Base-by-base conservation (phyloP, 345 rosid species). In the Acer saccharum region DNA sequence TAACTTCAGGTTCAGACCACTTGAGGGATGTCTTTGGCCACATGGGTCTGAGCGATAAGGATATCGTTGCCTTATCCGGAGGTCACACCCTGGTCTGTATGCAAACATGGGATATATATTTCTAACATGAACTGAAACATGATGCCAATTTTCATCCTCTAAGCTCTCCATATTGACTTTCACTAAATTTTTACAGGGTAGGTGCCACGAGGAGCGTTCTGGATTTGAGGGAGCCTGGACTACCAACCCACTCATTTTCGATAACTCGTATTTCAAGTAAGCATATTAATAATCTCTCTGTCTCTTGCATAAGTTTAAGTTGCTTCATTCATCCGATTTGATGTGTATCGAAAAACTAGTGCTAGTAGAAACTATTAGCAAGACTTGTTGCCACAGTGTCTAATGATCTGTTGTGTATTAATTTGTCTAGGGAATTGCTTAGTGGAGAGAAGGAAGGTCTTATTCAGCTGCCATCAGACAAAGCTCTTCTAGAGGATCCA, bases 191-290 rank as follows among this genome's bases (percentile, higher is more conserved):
- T 41, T 77, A 65, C 83, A 93, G 98, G 98, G 98, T 4, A 89
- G 98, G 79, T 91, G 98, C 87, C 98, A 93, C 89, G 90, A 93
- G 84, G 99, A 93, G 76, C 90, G 97, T 17, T 95, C 98, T 23
- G 98, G 98, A 57, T 93, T 93, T 76, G 98, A 95, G 48, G 99
- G 98, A 32, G 82, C 98, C 12, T 93, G 99, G 99, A 95, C 99
- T 32, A 41, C 73, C 67, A 90, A 92, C 73, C 98, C 98, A 57
- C 94, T 93, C 65, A 88, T 90, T 73, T 95, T 95, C 68, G 98
- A 92, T 50, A 95, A 95, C 85, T 87, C 92, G 20, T 95, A 92
- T 80, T 95, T 90, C 87, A 95, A 83, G 99, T 93, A 83, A 80
- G 85, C 64, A 7, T 23, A 0, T 7, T 60, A 70, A 29, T 27